Conservation (phyloP, 2,329 filamentous ascomycete genomes). For the Epichloe brachyelytri region DNA sequence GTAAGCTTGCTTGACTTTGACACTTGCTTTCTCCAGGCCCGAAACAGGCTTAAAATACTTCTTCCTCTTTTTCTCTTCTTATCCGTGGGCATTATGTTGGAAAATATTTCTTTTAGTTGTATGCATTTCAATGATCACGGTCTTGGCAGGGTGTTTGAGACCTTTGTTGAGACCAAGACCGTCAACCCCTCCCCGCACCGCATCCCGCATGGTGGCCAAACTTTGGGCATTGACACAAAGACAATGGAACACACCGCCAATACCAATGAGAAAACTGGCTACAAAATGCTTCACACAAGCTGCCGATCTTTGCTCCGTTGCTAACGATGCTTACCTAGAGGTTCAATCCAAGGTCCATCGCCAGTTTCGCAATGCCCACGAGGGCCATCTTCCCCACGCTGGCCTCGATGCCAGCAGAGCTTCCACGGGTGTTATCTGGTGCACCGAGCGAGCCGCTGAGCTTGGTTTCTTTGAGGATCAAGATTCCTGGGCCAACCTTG, state of each 20-base stretch:
- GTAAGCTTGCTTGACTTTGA: conserved; percentile 25
- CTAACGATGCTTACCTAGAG: conserved; percentile 39
- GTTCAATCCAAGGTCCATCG: conserved; percentile 71
- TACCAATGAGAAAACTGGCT: background rate
- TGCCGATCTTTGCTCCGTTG: background rate
- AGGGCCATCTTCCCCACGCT: conserved; percentile 81
- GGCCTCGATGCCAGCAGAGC: conserved; percentile 79
- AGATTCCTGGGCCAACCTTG: conserved; percentile 78
- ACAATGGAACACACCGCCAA: background rate
- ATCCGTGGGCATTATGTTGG: background rate
- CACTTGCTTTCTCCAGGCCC: background rate
- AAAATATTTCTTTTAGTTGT: background rate
- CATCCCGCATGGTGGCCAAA: background rate
- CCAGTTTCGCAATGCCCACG: conserved; percentile 80
- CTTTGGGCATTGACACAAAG: background rate
- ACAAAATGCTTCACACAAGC: background rate
- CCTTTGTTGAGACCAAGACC: background rate
- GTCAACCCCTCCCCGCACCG: conserved; percentile 1
- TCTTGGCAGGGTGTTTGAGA: background rate
- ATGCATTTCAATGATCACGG: background rate
- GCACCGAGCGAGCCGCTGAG: conserved; percentile 73
- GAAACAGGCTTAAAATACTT: background rate
- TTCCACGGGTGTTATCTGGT: conserved; percentile 92
- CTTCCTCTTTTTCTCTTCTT: background rate
- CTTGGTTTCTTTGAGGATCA: conserved; percentile 80